Percentiles rank a stretch among this genome's conserved stretches.
Conservation (phyloP, 441 rosid genomes). For the Populus hybrid region DNA sequence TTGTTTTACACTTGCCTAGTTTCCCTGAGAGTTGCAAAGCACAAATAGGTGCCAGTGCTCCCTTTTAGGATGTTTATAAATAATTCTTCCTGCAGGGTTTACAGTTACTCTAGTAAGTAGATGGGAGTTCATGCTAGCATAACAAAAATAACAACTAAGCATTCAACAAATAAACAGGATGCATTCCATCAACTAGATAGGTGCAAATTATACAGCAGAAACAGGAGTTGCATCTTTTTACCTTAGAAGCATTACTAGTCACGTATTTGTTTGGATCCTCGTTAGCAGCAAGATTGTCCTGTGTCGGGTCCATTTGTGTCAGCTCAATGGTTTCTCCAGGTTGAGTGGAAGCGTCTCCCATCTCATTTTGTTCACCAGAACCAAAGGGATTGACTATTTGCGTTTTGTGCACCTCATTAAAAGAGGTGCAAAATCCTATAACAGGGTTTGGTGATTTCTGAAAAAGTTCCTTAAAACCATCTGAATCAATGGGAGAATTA, state of each 20-base stretch:
- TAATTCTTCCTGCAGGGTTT: background rate
- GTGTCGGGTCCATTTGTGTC: slow-evolving; percentile 23
- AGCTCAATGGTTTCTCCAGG: slow-evolving; percentile 36
- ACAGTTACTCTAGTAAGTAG: background rate
- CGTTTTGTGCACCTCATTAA: slow-evolving; percentile 20
- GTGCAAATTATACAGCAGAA: background rate
- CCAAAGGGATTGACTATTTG: slow-evolving; percentile 20
- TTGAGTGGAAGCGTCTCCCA: slow-evolving; percentile 37
- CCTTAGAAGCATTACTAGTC: slow-evolving; percentile 24
- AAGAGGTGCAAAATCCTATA: slow-evolving; percentile 33
- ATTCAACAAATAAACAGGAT: background rate
- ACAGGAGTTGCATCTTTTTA: slow-evolving; percentile 13
- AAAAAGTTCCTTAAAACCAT: slow-evolving; percentile 53
- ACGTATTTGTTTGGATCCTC: slow-evolving; percentile 18
- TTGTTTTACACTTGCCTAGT: background rate
- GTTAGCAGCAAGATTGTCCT: slow-evolving; percentile 15
- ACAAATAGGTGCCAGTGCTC: background rate
- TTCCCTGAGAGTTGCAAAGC: background rate
- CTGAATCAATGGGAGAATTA: slow-evolving; percentile 61
- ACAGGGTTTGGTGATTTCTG: slow-evolving; percentile 52
- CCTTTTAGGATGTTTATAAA: background rate
- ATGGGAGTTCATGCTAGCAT: background rate
- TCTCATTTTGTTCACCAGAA: slow-evolving; percentile 24
- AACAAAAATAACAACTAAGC: background rate
- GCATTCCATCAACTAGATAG: background rate